Percentiles rank a stretch among this genome's conserved stretches.
Conservation (phyloP, 331 rosid species). For the Malus hybrid region DNA sequence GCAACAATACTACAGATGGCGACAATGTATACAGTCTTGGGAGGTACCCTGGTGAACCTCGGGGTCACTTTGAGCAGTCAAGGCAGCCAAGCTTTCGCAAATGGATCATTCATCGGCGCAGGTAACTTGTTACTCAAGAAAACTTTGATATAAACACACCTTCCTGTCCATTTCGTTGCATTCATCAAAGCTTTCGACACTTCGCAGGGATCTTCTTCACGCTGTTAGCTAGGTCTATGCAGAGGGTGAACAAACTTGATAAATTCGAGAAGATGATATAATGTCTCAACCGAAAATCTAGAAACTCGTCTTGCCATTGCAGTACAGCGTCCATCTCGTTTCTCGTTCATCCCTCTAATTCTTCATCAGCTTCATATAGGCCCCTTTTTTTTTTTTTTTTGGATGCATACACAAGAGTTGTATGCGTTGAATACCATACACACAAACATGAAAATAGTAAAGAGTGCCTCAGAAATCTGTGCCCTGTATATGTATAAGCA, state of each 20-base stretch:
- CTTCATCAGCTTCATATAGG: neutral
- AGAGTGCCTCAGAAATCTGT: neutral
- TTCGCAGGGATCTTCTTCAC: slow-evolving; percentile 63
- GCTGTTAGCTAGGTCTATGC: slow-evolving; percentile 61
- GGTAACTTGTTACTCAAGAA: slow-evolving; percentile 29
- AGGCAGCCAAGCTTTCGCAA: slow-evolving; percentile 60
- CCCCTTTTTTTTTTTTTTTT: neutral
- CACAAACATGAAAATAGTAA: neutral
- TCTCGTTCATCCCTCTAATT: too few species aligned
- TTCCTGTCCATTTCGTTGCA: neutral
- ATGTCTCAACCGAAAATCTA: slow-evolving; percentile 9
- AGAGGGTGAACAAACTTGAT: slow-evolving; percentile 67
- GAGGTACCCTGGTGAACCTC: slow-evolving; percentile 75
- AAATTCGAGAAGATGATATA: slow-evolving; percentile 80
- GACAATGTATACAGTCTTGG: slow-evolving; percentile 68
- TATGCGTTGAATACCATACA: neutral
- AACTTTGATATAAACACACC: neutral
- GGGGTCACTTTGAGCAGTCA: slow-evolving; percentile 72
- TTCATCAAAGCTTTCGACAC: neutral
- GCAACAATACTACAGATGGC: slow-evolving; percentile 86
- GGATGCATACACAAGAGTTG: slow-evolving; percentile 6
- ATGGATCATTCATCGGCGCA: slow-evolving; percentile 85
- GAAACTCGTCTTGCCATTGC: neutral
- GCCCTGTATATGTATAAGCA: neutral
- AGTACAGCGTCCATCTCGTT: neutral